Evolutionary conservation across 768 basidiomycete genomes (phyloP), one percentile per base, ranked within the genome.

Genomic region (Boletus reticuloceps): DNA sequence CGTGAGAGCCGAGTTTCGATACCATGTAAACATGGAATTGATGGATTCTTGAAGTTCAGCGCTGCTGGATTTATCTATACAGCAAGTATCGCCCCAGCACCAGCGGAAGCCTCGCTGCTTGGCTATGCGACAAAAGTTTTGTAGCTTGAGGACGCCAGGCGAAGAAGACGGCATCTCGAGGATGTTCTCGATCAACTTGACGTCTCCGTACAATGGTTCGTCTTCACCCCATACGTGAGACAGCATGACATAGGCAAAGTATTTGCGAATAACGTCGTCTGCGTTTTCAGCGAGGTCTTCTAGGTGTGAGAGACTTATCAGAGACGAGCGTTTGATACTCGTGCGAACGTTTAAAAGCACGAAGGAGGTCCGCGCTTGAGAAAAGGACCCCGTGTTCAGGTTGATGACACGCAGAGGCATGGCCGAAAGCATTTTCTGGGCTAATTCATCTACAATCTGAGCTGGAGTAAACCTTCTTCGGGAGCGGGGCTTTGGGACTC

Each of bases 11-110:
- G 71, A 69, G 34, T 65, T 63, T 27, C 67, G 58, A 31, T 70
- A 72, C 70, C 70, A 71, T 14, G 25, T 59, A 25, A 72, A 72
- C 71, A 72, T 71, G 47, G 64, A 64, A n/a, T 62, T 60, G 42
- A 71, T 65, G 50, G 71, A 64, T 37, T 71, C 69, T 16, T 67
- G 63, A 3, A 71, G 58, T 42, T 71, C 69, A 13, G 64, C 65
- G 19, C 64, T 70, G 46, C 67, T 71, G 12, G 51, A 32, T 41
- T 69, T 67, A 34, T 70, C 64, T 19, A 68, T 69, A 27, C 71
- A 72, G 16, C 63, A 69, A 1, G 69, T 69, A 16, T 72, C 71
- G 43, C 61, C 60, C 69, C 69, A 72, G 40, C 65, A 64, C 55
- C 65, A 64, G n/a, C 3, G 49, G 47, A 59, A 69, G 38, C 55